Evolutionary conservation across 1,284 basidiomycete genomes (phyloP).

Genomic region (Coriolopsis trogii): DNA sequence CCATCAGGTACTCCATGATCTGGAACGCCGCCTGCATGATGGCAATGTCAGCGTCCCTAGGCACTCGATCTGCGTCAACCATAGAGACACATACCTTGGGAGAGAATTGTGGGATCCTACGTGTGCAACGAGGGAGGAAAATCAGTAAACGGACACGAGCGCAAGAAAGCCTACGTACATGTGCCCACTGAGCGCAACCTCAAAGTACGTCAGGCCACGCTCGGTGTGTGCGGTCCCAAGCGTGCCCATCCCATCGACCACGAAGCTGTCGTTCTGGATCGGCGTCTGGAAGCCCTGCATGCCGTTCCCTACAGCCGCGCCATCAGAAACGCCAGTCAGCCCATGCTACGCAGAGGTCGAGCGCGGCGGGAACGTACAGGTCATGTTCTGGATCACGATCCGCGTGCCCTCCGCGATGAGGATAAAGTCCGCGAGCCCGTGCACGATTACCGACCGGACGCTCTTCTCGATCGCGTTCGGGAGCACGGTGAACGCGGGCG

Average conservation of each 20-base stretch:
- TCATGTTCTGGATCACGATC: constrained; percentile 74
- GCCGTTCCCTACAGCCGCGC: constrained; percentile 51
- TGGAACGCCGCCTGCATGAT: constrained; percentile 61
- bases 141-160: background rate
- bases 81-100: constrained; percentile 50
- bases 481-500: constrained; percentile 64
- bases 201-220: constrained; percentile 66
- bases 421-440: constrained; percentile 73
- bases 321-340: constrained; percentile 6
- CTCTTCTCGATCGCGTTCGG: constrained; percentile 79
- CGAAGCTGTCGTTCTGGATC: constrained; percentile 63
- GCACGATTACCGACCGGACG: constrained; percentile 66
- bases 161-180: constrained; percentile 49
- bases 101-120: constrained; percentile 67
- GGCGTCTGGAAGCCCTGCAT: constrained; percentile 74
- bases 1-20: constrained; percentile 71
- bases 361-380: constrained; percentile 48
- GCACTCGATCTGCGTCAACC: background rate
- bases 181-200: constrained; percentile 69
- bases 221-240: constrained; percentile 67
- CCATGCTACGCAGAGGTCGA: constrained; percentile 15
- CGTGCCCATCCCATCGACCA: constrained; percentile 69
- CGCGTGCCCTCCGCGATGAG: constrained; percentile 72
- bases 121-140: background rate
- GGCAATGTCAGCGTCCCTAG: background rate